Conservation (phyloP, 2,329 filamentous ascomycete species). For the Botrytis pseudocinerea region DNA sequence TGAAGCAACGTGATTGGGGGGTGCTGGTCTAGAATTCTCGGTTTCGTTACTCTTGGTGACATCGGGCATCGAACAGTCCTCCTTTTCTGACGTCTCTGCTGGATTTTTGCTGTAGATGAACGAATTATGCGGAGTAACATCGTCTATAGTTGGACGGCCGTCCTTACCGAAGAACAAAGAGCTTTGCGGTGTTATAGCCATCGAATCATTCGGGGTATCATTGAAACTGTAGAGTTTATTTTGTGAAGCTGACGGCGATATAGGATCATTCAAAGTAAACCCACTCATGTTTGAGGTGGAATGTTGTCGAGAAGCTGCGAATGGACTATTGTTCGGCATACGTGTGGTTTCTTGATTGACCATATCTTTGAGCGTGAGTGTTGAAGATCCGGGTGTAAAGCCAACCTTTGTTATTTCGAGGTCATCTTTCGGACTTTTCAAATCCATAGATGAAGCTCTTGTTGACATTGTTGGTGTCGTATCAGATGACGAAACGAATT, state of each 20-base stretch:
- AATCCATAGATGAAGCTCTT: constrained; percentile 1
- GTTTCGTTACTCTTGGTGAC: background rate
- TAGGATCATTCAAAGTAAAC: constrained; percentile 3
- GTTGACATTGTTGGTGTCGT: constrained; percentile 2
- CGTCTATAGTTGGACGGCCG: background rate
- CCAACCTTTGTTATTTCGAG: background rate
- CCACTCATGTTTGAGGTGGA: constrained; percentile 14
- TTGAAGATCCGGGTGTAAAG: background rate
- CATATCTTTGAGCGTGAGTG: background rate
- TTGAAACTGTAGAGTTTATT: background rate
- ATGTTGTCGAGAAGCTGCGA: background rate
- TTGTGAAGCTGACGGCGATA: background rate
- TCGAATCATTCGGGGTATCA: background rate
- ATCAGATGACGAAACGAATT: background rate
- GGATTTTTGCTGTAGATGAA: background rate
- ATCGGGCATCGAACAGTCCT: background rate
- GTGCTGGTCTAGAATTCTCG: background rate
- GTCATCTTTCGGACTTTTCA: background rate
- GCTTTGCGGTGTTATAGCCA: background rate
- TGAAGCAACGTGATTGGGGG: background rate
- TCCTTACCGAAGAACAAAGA: background rate
- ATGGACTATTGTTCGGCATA: background rate
- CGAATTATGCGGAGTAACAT: background rate
- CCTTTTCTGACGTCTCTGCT: background rate
- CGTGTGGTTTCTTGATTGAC: background rate